Conservation (phyloP, 305 asterid species). For the Fraxinus floribunda region DNA sequence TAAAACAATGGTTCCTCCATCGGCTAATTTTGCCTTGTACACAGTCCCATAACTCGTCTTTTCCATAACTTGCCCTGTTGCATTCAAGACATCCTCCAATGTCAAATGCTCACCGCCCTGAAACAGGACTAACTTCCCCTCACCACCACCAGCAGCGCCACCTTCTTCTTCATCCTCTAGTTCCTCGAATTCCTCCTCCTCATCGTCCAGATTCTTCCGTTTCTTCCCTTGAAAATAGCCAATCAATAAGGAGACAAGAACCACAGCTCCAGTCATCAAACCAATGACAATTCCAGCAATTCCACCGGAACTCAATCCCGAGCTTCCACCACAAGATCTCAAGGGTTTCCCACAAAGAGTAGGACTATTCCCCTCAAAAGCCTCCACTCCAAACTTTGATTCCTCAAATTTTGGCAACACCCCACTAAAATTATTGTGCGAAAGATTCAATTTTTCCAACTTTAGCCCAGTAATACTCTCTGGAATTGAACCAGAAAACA, state of each 20-base stretch:
- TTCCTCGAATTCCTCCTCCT: conserved; percentile 66
- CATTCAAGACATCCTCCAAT: conserved; percentile 88
- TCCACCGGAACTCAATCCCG: conserved; percentile 84
- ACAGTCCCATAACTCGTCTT: conserved; percentile 91
- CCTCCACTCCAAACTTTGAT: conserved; percentile 70
- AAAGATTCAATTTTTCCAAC: conserved; percentile 80
- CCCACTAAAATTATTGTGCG: conserved; percentile 88
- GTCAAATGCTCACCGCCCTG: conserved; percentile 94
- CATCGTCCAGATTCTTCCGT: conserved; percentile 51
- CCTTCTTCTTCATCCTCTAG: conserved; percentile 62
- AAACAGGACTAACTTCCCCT: conserved; percentile 85
- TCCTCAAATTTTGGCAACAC: conserved; percentile 68
- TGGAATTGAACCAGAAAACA: conserved; percentile 66
- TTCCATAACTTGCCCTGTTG: conserved; percentile 97
- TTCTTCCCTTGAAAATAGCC: conserved; percentile 88
- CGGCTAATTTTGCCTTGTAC: conserved; percentile 85
- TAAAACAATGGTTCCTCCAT: conserved; percentile 91
- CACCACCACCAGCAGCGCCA: conserved; percentile 60
- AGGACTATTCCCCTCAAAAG: conserved; percentile 77
- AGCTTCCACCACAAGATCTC: conserved; percentile 51
- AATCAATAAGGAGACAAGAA: conserved; percentile 73
- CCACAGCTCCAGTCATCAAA: conserved; percentile 79
- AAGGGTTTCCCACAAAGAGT: conserved; percentile 80
- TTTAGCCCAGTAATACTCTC: conserved; percentile 41
- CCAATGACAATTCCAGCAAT: conserved; percentile 93